Evolutionary conservation across 176 grass and related monocot genomes (phyloP).

Genomic region (Lolium rigidum): DNA sequence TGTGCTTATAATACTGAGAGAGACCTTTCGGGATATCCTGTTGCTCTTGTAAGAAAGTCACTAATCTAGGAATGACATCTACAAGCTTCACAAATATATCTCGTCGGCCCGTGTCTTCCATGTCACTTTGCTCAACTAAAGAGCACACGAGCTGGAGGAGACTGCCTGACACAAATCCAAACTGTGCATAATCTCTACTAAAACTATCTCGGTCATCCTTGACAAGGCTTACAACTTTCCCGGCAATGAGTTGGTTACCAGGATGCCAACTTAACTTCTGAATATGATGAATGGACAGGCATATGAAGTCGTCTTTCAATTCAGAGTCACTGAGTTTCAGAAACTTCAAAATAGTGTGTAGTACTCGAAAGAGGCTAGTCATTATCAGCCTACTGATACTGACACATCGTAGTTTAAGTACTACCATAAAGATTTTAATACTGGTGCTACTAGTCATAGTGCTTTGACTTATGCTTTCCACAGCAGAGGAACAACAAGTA

Average conservation of each 20-base stretch:
- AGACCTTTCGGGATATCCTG: constrained; percentile 43
- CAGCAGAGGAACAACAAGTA: constrained; percentile 1
- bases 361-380: constrained; percentile 61
- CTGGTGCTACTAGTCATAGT: constrained; percentile 37
- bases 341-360: constrained; percentile 73
- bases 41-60: constrained; percentile 53
- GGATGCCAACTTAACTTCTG: constrained; percentile 61
- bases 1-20: constrained; percentile 71
- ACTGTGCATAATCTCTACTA: constrained; percentile 37
- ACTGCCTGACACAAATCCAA: constrained; percentile 55
- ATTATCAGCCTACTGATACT: constrained; percentile 48
- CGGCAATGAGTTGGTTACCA: constrained; percentile 43
- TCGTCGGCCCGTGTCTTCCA: constrained; percentile 39
- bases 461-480: constrained; percentile 23
- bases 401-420: constrained; percentile 47
- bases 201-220: constrained; percentile 27
- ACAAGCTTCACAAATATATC: constrained; percentile 55
- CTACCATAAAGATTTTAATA: constrained; percentile 53
- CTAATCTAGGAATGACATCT: constrained; percentile 65
- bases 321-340: constrained; percentile 59
- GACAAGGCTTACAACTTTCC: constrained; percentile 21
- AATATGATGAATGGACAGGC: constrained; percentile 61
- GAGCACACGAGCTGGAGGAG: constrained; percentile 88
- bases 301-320: constrained; percentile 60
- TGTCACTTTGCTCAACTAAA: constrained; percentile 63